Evolutionary conservation across 345 rosid species (phyloP).

Genomic region (Populus pruinosa): DNA sequence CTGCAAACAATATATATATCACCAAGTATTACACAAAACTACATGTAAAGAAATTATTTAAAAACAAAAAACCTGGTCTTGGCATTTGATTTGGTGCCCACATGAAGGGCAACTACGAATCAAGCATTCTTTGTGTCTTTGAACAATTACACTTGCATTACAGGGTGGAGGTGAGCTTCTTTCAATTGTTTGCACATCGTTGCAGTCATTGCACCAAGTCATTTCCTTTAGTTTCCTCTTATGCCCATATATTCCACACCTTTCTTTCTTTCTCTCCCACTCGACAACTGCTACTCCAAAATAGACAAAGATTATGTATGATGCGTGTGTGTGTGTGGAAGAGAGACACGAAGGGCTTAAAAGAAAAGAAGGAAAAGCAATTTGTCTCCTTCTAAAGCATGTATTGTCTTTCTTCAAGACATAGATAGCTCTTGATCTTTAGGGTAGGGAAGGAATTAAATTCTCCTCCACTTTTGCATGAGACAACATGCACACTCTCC

Average conservation of each 20-base stretch:
- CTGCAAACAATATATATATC: constrained; percentile 16
- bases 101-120: constrained; percentile 79
- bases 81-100: constrained; percentile 76
- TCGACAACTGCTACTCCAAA: constrained; percentile 29
- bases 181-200: constrained; percentile 57
- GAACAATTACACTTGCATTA: constrained; percentile 11
- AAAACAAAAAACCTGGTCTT: constrained; percentile 46
- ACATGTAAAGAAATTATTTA: too few species aligned
- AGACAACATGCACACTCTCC: background rate
- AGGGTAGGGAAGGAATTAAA: constrained; percentile 54
- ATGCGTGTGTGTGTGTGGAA: background rate
- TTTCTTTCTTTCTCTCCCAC: constrained; percentile 9
- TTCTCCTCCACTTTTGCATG: constrained; percentile 35
- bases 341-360: constrained; percentile 16
- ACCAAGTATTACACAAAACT: background rate
- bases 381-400: constrained; percentile 46
- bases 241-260: constrained; percentile 33
- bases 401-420: constrained; percentile 22
- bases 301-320: constrained; percentile 28
- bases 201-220: constrained; percentile 95
- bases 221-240: constrained; percentile 35
- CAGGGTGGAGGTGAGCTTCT: constrained; percentile 41
- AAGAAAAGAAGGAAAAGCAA: constrained; percentile 29
- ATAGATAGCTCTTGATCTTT: constrained; percentile 26
- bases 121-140: constrained; percentile 32